phyloP scores from a whole-genome alignment of 163 green algal species.

The Scenedesmus sp. region DNA sequence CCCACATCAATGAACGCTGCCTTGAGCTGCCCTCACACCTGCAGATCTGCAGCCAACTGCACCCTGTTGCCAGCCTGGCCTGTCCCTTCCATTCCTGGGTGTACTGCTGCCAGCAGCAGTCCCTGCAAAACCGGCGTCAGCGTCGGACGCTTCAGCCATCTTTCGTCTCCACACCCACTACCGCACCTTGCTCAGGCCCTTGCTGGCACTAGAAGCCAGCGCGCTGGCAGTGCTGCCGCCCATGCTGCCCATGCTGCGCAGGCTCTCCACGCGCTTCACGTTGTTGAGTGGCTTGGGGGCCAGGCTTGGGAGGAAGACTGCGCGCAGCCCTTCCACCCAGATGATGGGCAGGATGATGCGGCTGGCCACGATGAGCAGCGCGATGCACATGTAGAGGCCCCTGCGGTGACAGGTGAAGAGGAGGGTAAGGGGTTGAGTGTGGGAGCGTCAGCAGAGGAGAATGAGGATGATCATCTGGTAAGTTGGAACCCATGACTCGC shows the following conservation, averaged over 20 bases:
- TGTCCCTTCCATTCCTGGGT: no score
- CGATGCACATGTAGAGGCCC: constrained; percentile 82
- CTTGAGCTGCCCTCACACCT: no score
- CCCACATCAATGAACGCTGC: no score
- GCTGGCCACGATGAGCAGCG: constrained; percentile 86
- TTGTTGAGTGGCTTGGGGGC: constrained; percentile 54
- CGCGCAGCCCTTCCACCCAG: constrained; percentile 82
- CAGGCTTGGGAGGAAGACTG: constrained; percentile 70
- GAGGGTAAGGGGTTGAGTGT: no score
- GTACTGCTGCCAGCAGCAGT: no score
- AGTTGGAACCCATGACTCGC: no score
- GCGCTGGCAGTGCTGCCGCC: not conserved
- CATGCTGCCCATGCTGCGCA: not conserved
- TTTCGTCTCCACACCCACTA: no score
- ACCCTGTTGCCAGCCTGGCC: no score
- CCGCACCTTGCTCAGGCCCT: not conserved
- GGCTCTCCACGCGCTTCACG: constrained; percentile 39
- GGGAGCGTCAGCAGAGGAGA: not conserved
- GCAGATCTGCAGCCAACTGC: no score
- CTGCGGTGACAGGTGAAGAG: not conserved
- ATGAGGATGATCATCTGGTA: not conserved
- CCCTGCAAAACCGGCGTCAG: no score
- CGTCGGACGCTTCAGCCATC: no score
- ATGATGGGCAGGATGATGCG: constrained; percentile 99
- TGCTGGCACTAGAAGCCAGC: not conserved